A percentile compares a stretch with the other conserved stretches of the same genome.
phyloP scores from a whole-genome alignment of 1,284 basidiomycete genomes.

The Melampsora americana region DNA sequence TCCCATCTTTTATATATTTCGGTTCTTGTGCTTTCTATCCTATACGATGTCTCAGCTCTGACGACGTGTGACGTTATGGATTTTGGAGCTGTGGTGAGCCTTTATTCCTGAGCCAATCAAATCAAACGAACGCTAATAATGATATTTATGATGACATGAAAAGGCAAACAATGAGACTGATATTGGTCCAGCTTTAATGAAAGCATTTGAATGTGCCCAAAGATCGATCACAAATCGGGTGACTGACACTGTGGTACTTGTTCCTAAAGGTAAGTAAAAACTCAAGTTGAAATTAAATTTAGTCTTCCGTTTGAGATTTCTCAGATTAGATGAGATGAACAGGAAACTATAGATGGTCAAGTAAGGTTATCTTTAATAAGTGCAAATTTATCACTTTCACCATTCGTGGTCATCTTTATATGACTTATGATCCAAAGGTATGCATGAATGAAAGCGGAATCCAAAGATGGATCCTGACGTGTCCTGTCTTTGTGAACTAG shows the following conservation, averaged over 20 bases:
- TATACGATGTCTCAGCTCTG: neutral
- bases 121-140: neutral
- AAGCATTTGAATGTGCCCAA: constrained; percentile 19
- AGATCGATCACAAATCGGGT: constrained; percentile 1
- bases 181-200: constrained; percentile 29
- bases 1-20: no score
- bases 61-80: constrained; percentile 23
- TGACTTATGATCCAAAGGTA: constrained; percentile 6
- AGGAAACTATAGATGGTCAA: neutral
- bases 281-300: no score
- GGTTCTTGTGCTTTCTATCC: no score
- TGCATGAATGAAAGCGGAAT: neutral
- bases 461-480: no score
- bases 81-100: constrained; percentile 26
- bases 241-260: constrained; percentile 19
- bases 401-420: neutral
- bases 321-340: no score
- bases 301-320: no score
- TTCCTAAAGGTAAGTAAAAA: constrained; percentile 18
- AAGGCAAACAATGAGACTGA: constrained; percentile 32
- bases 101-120: neutral
- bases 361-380: neutral
- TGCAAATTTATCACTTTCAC: neutral
- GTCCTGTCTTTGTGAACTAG: neutral
- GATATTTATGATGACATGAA: neutral